Conservation (phyloP, 1,284 basidiomycete species). For the Boletus mariae region DNA sequence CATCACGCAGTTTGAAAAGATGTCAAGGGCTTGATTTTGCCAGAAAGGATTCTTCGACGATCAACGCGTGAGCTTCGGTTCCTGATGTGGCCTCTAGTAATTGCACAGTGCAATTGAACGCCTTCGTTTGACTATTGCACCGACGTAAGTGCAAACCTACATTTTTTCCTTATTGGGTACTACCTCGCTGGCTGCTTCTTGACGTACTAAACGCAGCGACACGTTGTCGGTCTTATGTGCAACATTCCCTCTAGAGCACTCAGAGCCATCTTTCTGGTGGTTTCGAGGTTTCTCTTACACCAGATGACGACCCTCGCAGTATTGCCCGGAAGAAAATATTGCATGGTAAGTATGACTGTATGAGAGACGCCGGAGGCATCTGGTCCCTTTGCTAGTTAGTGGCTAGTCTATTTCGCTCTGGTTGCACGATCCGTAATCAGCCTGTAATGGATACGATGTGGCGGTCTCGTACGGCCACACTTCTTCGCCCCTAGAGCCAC, state of each 20-base stretch:
- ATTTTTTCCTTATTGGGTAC: constrained; percentile 3
- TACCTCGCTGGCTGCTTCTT: constrained; percentile 10
- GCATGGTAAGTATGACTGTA: constrained; percentile 4
- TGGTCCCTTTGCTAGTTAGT: not conserved
- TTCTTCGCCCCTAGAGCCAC: constrained; percentile 35
- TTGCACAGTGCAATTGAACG: constrained; percentile 1
- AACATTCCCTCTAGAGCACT: constrained; percentile 4
- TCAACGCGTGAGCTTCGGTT: constrained; percentile 28
- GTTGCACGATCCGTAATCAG: constrained; percentile 3
- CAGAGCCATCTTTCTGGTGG: not conserved
- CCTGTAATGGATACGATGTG: constrained; percentile 14
- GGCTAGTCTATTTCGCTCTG: constrained; percentile 1
- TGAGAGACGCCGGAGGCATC: constrained; percentile 14
- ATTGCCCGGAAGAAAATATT: constrained; percentile 7
- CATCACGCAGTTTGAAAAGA: constrained; percentile 14
- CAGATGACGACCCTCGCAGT: not conserved
- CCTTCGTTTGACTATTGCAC: constrained; percentile 7
- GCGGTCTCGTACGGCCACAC: constrained; percentile 19
- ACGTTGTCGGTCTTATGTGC: constrained; percentile 16
- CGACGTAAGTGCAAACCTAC: constrained; percentile 13
- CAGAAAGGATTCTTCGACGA: constrained; percentile 22
- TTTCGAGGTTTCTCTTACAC: constrained; percentile 7
- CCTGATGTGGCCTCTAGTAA: constrained; percentile 18
- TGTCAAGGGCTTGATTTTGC: constrained; percentile 23
- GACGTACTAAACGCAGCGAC: constrained; percentile 25